Evolutionary conservation across 805 yeast species (phyloP), one percentile per base, ranked within the genome.

Genomic region (Kazachstania viticola): DNA sequence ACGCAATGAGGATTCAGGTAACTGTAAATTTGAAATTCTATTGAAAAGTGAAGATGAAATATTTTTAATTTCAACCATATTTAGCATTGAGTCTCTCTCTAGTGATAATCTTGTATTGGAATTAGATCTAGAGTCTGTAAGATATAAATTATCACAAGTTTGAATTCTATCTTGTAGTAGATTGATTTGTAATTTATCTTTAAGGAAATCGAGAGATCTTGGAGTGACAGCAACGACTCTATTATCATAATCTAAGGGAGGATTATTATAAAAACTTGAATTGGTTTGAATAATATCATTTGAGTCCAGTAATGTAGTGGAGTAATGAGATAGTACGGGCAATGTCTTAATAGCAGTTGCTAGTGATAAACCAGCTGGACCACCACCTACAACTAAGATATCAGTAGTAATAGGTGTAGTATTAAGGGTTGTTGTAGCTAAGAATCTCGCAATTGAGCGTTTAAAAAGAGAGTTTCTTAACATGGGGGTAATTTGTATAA

Each of bases 321-420:
- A 64, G 27, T 84, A 65, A 30, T 71, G 62, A 18, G 58, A 61
- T 4, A 94, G 70, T 14, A 65, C 52, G 3, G 78, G 73, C 1
- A 85, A 77, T 41, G 67, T 65, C 51, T 81, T 79, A 35, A 88
- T 58, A 0, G 94, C 93, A 0, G 94, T 70, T 4, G 91, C 76
- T 23, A 91, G 60, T 2, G 95, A 78, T 35, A 91, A 60, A 0
- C 98, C 98, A 1, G 97, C 97, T 1, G 97, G 95, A 0, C 98
- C 98, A 6, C 94, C 97, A 23, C 98, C 98, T 23, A 91, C 80
- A 33, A 91, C 80, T 6, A 83, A 76, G 14, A 91, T 71, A 55
- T 88, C 96, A 18, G 68, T 60, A 18, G 49, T 33, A 34, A 58
- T 56, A 5, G 51, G 48, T 5, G 34, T 18, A 4, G 27, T 21